Base-by-base conservation (phyloP, 1,284 basidiomycete genomes). In the Hortiboletus rubellus region DNA sequence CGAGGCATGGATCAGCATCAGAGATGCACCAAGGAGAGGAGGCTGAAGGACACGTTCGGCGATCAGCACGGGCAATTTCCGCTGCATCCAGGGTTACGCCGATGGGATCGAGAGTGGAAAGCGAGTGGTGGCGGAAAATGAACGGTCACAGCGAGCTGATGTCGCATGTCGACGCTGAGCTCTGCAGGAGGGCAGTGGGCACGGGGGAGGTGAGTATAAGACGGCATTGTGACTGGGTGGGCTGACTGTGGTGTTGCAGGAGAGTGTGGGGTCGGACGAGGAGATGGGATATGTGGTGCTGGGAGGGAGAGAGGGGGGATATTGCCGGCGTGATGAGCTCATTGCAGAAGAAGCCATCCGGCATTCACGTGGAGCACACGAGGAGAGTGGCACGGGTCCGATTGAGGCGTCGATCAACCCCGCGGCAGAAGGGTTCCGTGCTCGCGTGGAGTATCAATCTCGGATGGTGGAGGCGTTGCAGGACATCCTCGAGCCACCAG, bases 81-180 rank as follows among this genome's bases (percentile, higher is more conserved):
- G 76, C 60, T 65, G 55, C 48, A 61, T 59, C 58, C 66, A 70
- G 61, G 69, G 69, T 47, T 57, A 30, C 52, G 53, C 42, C 50
- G 52, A 57, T 54, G 60, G 55, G 47, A 52, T 51, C 51, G 46
- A 56, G 51, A 56, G 56, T 48, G 55, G 68, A 62, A 52, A 53
- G 64, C 43, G 60, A 60, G 62, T 33, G 45, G 64, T 74, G 69
- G 70, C 67, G 59, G 46, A 18, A 59, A 62, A 69, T 73, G 61
- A 66, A 60, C 42, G 38, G 55, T 31, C 69, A 74, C 50, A 72
- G 74, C 40, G 84, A 86, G 59, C 54, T 74, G 57, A 60, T 82
- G 64, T 86, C 84, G 54, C 84, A 79, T 68, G 73, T 77, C 52
- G 85, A 91, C 66, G 79, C 82, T 34, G 72, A 77, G 62, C 70